A percentile compares a stretch with the other conserved stretches of the same genome.
Conservation (phyloP, 1,139 yeast genomes). For the Pichia sp. region DNA sequence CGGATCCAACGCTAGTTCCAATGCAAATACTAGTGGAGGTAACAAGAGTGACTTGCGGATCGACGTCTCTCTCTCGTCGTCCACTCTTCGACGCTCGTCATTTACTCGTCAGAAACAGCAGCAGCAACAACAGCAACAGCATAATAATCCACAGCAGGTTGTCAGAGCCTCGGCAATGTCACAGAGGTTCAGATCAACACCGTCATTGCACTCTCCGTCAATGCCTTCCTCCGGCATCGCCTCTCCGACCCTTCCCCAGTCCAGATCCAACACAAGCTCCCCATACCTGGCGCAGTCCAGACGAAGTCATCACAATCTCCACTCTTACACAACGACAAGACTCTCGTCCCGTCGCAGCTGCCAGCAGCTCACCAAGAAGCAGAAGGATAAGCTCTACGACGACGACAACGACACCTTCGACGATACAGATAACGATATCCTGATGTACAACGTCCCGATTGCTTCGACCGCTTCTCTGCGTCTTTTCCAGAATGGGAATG, state of each 20-base stretch:
- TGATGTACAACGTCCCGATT: conserved; percentile 46
- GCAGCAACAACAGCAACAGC: not conserved
- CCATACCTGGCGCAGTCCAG: conserved; percentile 10
- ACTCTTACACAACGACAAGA: conserved; percentile 11
- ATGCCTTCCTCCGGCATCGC: conserved; percentile 5
- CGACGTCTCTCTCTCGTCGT: conserved; percentile 8
- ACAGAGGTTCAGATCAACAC: conserved; percentile 13
- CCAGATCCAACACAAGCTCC: conserved; percentile 13
- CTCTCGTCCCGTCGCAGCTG: conserved; percentile 27
- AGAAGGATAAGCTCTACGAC: conserved; percentile 41
- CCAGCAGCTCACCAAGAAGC: conserved; percentile 35
- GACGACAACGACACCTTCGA: conserved; percentile 33
- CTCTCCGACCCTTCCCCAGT: conserved; percentile 12
- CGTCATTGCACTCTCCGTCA: conserved; percentile 3
- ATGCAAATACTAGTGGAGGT: not conserved
- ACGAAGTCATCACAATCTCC: conserved; percentile 9
- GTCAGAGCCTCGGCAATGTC: not conserved
- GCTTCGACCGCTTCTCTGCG: conserved; percentile 38
- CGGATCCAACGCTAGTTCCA: not conserved
- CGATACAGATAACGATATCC: conserved; percentile 35
- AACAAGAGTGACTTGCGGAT: not conserved
- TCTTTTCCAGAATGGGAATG: conserved; percentile 27
- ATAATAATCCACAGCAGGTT: not conserved
- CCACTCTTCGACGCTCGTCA: conserved; percentile 6
- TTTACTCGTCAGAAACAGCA: not conserved